Conservation (phyloP, 2,329 filamentous ascomycete genomes). For the Xylaria sp. region DNA sequence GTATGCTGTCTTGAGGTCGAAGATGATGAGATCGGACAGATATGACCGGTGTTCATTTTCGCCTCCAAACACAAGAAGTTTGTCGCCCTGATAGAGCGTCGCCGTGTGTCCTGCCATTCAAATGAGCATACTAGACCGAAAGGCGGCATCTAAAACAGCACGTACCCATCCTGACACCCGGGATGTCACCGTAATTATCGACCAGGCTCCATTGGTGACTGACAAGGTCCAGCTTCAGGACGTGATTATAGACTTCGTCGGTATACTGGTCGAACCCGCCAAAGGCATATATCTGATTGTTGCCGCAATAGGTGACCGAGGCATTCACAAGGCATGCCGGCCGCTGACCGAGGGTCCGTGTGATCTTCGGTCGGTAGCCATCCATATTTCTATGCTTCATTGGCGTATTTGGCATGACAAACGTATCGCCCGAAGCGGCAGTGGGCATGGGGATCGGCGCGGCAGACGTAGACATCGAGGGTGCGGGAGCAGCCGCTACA, state of each 20-base stretch:
- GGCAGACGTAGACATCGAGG: constrained; percentile 35
- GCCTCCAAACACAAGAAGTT: constrained; percentile 93
- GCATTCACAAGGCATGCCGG: constrained; percentile 96
- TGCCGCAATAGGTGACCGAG: constrained; percentile 96
- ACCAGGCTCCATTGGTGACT: constrained; percentile 92
- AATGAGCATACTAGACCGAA: constrained; percentile 9
- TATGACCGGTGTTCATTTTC: constrained; percentile 97
- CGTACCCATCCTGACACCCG: constrained; percentile 91
- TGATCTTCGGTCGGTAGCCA: constrained; percentile 79
- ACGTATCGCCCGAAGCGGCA: constrained; percentile 67
- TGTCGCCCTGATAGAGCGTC: constrained; percentile 86
- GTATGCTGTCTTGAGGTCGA: constrained; percentile 87
- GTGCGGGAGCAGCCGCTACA: constrained; percentile 14
- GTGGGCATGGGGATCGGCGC: constrained; percentile 43
- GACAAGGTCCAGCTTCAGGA: constrained; percentile 78
- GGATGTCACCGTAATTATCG: constrained; percentile 97
- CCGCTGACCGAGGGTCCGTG: constrained; percentile 68
- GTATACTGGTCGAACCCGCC: constrained; percentile 98
- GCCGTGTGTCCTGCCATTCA: constrained; percentile 73
- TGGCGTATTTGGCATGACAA: constrained; percentile 85
- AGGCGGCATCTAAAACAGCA: background rate
- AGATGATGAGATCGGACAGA: constrained; percentile 90
- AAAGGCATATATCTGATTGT: constrained; percentile 97
- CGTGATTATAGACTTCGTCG: constrained; percentile 98
- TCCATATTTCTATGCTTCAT: constrained; percentile 63